phyloP scores from a whole-genome alignment of 352 stramenopile species.

The Hyphochytrium catenoides region DNA sequence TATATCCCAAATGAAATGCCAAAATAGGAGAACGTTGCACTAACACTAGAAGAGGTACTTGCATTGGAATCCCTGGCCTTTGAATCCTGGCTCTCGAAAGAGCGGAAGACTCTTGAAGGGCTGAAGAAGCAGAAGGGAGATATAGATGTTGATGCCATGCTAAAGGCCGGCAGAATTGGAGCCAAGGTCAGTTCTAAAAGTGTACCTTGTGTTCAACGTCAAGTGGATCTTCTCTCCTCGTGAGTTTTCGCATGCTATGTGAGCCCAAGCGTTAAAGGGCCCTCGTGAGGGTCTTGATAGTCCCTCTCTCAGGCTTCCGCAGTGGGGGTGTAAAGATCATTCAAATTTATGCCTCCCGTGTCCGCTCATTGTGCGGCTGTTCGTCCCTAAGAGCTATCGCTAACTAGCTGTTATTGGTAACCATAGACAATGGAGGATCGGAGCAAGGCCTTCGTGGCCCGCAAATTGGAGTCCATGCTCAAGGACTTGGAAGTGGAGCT shows the following conservation, averaged over 20 bases:
- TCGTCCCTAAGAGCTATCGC: no score
- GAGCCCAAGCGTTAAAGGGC: no score
- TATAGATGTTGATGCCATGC: constrained; percentile 52
- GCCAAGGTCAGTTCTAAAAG: constrained; percentile 27
- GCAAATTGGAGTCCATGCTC: constrained; percentile 75
- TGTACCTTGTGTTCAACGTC: no score
- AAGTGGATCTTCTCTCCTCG: no score
- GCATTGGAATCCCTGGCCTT: constrained; percentile 54
- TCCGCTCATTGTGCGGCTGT: no score
- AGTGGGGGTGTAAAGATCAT: no score
- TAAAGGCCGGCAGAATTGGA: constrained; percentile 47
- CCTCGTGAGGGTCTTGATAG: no score
- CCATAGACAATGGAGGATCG: constrained; percentile 66
- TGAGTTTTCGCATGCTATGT: no score
- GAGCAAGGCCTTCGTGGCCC: constrained; percentile 68
- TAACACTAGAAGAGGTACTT: constrained; percentile 47
- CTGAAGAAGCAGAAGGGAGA: constrained; percentile 64
- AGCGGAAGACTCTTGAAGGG: constrained; percentile 49
- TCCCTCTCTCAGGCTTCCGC: no score
- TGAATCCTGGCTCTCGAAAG: constrained; percentile 59
- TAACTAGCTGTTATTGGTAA: constrained; percentile 7
- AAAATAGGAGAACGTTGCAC: no score
- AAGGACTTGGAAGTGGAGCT: constrained; percentile 79
- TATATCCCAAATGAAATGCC: no score
- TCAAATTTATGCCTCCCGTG: no score